Percentiles rank a stretch among this genome's conserved stretches.
Evolutionary conservation across 1,139 yeast genomes (phyloP).

Genomic region (Lodderomyces margitis): DNA sequence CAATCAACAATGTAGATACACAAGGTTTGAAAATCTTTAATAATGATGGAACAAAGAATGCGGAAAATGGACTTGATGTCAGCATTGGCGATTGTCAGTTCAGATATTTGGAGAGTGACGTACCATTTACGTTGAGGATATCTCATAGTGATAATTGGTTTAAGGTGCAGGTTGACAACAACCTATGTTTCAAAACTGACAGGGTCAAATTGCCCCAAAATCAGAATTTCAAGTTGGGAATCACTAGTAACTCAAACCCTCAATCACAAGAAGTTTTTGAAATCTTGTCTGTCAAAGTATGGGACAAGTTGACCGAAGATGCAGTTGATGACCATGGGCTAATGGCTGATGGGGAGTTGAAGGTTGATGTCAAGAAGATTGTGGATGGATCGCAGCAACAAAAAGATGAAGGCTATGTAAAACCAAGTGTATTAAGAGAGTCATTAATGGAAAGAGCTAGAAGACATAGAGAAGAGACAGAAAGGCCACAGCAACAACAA

Average conservation of each 20-base stretch:
- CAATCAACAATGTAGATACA: constrained; percentile 48
- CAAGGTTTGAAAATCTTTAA: constrained; percentile 55
- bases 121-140: constrained; percentile 65
- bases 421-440: constrained; percentile 24
- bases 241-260: constrained; percentile 41
- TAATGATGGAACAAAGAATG: constrained; percentile 48
- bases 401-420: constrained; percentile 3
- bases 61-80: constrained; percentile 25
- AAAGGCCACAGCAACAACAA: constrained; percentile 4
- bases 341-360: constrained; percentile 43
- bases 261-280: constrained; percentile 58
- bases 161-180: constrained; percentile 68
- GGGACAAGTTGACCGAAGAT: constrained; percentile 53
- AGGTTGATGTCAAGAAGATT: constrained; percentile 22
- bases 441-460: constrained; percentile 41
- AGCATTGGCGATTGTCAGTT: constrained; percentile 58
- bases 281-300: constrained; percentile 53
- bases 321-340: constrained; percentile 58
- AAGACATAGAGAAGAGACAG: constrained; percentile 23
- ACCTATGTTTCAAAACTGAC: constrained; percentile 65
- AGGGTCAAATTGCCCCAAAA: constrained; percentile 39
- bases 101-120: constrained; percentile 62
- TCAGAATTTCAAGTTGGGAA: constrained; percentile 44
- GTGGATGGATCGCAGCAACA: constrained; percentile 9
- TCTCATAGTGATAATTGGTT: constrained; percentile 55